Percentiles rank a stretch among this genome's conserved stretches.
Evolutionary conservation across 164 flowering plant genomes (phyloP).

Genomic region (Macadamia integrifolia): DNA sequence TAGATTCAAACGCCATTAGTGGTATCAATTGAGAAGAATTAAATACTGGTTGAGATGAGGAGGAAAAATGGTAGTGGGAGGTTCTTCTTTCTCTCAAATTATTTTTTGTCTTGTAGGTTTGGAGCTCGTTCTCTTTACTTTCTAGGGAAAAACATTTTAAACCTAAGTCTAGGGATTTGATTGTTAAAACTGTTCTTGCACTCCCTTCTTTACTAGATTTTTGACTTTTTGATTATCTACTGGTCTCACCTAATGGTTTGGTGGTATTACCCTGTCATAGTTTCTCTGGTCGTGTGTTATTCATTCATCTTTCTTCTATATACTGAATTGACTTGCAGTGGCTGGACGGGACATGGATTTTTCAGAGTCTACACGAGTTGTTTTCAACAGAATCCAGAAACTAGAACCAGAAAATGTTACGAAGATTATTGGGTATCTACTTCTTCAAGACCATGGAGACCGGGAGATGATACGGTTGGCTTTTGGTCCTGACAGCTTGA

Average conservation of each 20-base stretch:
- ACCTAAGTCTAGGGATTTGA: not conserved
- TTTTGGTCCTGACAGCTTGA: conserved; percentile 42
- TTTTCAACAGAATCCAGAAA: conserved; percentile 44
- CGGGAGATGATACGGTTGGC: conserved; percentile 68
- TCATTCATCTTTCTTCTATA: not conserved
- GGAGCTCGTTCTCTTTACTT: too few relatives aligned
- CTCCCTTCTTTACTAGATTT: not conserved
- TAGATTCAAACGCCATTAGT: not conserved
- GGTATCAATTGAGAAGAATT: not conserved
- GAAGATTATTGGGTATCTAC: conserved; percentile 61
- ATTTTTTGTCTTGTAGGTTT: too few relatives aligned
- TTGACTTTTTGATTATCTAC: not conserved
- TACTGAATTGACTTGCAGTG: conserved; percentile 13
- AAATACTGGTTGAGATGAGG: not conserved
- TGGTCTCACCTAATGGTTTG: not conserved
- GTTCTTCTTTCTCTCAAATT: not conserved
- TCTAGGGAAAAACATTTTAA: not conserved
- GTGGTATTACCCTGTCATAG: not conserved
- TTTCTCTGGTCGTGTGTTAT: not conserved
- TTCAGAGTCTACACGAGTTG: conserved; percentile 54
- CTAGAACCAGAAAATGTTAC: conserved; percentile 59
- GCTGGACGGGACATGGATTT: conserved; percentile 49
- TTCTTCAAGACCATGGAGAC: conserved; percentile 47
- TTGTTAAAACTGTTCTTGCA: not conserved
- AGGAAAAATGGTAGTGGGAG: not conserved